Conservation (phyloP, 1,284 basidiomycete genomes). For the Pyrrhoderma lamaoense region DNA sequence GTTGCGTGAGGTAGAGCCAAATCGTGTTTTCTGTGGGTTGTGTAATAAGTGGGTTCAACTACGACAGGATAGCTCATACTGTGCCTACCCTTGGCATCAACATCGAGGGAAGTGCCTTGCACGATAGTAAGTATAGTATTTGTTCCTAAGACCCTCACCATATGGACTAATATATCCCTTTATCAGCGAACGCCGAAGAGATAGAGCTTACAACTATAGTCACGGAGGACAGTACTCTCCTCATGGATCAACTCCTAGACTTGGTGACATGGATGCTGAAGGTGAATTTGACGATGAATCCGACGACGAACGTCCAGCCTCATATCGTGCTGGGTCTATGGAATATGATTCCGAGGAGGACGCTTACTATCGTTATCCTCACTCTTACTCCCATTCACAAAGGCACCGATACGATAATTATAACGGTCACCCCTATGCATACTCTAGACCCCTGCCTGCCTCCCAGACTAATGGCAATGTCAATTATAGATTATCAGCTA, state of each 20-base stretch:
- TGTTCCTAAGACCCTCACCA: slow-evolving; percentile 2
- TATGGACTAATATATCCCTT: neutral
- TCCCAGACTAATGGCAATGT: neutral
- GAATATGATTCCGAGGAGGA: slow-evolving; percentile 7
- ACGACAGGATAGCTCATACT: slow-evolving; percentile 63
- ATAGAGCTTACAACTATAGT: slow-evolving; percentile 9
- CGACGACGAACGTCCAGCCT: slow-evolving; percentile 27
- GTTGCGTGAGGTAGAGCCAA: slow-evolving; percentile 61
- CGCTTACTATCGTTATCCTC: neutral
- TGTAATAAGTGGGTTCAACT: slow-evolving; percentile 76
- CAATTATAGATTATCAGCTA: slow-evolving; percentile 5
- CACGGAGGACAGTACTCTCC: slow-evolving; percentile 10
- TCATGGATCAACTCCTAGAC: slow-evolving; percentile 23
- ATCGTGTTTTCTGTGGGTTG: slow-evolving; percentile 63
- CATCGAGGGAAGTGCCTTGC: slow-evolving; percentile 66
- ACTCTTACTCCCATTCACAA: neutral
- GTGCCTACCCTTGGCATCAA: slow-evolving; percentile 70
- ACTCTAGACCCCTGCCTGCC: neutral
- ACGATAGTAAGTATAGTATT: slow-evolving; percentile 43
- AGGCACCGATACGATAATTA: slow-evolving; percentile 2
- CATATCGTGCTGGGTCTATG: neutral
- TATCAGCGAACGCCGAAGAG: slow-evolving; percentile 12
- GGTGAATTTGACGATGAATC: slow-evolving; percentile 34
- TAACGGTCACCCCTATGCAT: neutral
- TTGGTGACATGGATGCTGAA: slow-evolving; percentile 12